phyloP scores from a whole-genome alignment of 148 eudicot genomes.

The Camellia japonica region DNA sequence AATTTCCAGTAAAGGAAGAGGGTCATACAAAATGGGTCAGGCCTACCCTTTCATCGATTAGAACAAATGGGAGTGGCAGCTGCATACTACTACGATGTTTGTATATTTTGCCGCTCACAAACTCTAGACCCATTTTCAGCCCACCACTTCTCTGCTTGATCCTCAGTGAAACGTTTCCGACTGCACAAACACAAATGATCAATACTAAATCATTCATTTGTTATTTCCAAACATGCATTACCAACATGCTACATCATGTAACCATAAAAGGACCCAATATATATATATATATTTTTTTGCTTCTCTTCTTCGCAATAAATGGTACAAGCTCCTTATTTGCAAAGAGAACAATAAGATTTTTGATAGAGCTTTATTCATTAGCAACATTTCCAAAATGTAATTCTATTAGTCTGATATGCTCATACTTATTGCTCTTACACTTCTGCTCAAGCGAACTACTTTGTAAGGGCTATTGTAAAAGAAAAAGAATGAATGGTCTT shows the following conservation, averaged over 20 bases:
- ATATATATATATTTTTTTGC: too few species aligned
- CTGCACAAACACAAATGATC: conserved; percentile 38
- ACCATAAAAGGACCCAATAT: background rate
- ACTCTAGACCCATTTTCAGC: conserved; percentile 62
- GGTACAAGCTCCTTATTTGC: too few species aligned
- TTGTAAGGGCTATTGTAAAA: background rate
- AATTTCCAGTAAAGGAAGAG: conserved; percentile 11
- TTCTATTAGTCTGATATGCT: too few species aligned
- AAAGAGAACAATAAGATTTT: too few species aligned
- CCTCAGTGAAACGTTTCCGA: conserved; percentile 79
- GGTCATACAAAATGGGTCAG: conserved; percentile 7
- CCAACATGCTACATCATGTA: background rate
- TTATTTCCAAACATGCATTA: background rate
- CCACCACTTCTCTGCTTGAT: conserved; percentile 98
- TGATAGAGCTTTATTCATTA: too few species aligned
- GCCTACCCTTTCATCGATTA: conserved; percentile 4
- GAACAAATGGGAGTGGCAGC: conserved; percentile 5
- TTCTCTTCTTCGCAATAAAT: too few species aligned
- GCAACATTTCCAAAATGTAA: too few species aligned
- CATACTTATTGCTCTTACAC: background rate
- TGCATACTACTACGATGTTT: conserved; percentile 18
- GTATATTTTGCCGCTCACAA: conserved; percentile 63
- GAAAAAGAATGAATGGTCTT: background rate
- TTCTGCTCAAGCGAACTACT: background rate
- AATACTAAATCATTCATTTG: background rate